Percentiles rank a stretch among this genome's conserved stretches.
phyloP scores from a whole-genome alignment of 495 filamentous ascomycete species.

The Penicillium robsamsonii region DNA sequence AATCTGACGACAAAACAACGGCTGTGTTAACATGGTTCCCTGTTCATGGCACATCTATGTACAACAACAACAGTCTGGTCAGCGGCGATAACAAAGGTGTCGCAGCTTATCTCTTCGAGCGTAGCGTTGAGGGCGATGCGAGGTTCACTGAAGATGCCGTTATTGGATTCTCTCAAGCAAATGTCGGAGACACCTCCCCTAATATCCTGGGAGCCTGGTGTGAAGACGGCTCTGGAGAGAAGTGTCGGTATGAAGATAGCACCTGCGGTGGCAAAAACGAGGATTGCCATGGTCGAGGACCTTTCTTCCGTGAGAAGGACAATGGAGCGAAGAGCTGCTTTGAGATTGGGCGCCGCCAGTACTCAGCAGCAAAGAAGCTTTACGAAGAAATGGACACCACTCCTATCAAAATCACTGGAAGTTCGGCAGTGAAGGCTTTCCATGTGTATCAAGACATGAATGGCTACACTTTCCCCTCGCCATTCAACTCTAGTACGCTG shows the following conservation, averaged over 20 bases:
- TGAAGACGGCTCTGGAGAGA: slow-evolving; percentile 66
- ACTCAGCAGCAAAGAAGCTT: slow-evolving; percentile 58
- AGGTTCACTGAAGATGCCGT: slow-evolving; percentile 70
- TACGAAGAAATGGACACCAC: slow-evolving; percentile 53
- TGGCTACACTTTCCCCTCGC: slow-evolving; percentile 66
- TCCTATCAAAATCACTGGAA: slow-evolving; percentile 50
- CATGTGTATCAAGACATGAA: slow-evolving; percentile 77
- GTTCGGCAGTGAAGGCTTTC: slow-evolving; percentile 62
- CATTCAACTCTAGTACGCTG: slow-evolving; percentile 67
- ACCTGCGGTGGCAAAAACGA: slow-evolving; percentile 76
- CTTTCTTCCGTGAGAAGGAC: slow-evolving; percentile 69
- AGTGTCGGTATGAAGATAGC: slow-evolving; percentile 70
- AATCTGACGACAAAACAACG: slow-evolving; percentile 67
- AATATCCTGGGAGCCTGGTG: slow-evolving; percentile 86
- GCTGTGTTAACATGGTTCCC: slow-evolving; percentile 91
- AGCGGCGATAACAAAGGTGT: slow-evolving; percentile 97
- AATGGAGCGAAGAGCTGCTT: slow-evolving; percentile 71
- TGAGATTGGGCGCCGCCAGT: slow-evolving; percentile 70
- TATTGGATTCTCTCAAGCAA: slow-evolving; percentile 92
- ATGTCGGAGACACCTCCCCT: slow-evolving; percentile 88
- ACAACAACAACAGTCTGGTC: slow-evolving; percentile 89
- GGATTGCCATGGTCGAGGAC: slow-evolving; percentile 81
- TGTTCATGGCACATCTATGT: slow-evolving; percentile 88
- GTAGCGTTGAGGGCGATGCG: slow-evolving; percentile 54
- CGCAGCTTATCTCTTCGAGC: slow-evolving; percentile 82